Base-by-base conservation (phyloP, 2,329 filamentous ascomycete genomes). In the Fusarium hostae region DNA sequence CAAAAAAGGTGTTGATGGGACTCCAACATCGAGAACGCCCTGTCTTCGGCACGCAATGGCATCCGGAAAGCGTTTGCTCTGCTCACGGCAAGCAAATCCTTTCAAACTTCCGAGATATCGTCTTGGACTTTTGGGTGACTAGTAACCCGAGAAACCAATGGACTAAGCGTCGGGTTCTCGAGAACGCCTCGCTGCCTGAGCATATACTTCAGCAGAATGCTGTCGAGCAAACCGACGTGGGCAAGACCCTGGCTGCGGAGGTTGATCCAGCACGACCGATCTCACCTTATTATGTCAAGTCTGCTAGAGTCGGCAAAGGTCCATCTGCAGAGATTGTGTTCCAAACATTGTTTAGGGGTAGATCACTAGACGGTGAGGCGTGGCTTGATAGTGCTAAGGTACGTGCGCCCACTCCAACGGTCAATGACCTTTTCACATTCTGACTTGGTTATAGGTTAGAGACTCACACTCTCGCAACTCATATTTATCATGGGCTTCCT, bases 391-490 rank as follows among this genome's bases (percentile, higher is more conserved):
- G 47, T 11, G 47, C 47, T 11, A 51, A 51, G 30, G 47, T 50
- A 50, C 9, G 30, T 35, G 32, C 2, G 20, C 9, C 4, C 18
- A 30, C 6, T 48, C 28, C 2, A 11, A n/a, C 18, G 4, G n/a
- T 15, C 20, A 12, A 9, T 5, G 2, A 7, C n/a, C 2, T 50
- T 12, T 34, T 15, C n/a, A 34, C 16, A 20, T 35, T 9, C 47
- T 51, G 30, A 51, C 30, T 20, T 20, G 9, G 16, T 15, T 34
- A 16, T 2, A 51, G 47, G 47, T 51, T 10, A 18, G 47, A 34
- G 47, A 51, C n/a, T 51, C 47, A 15, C 47, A 51, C 47, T 51
- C 30, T 51, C 47, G 47, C 8, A 51, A 51, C 47, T 51, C 47
- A 8, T 51, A 51, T 20, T 6, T 51, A 7, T 51, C 47, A 5